Evolutionary conservation across 176 grass and related monocot species (phyloP), one percentile per base, ranked within the genome.

Genomic region (Urochloa ruziziensis): DNA sequence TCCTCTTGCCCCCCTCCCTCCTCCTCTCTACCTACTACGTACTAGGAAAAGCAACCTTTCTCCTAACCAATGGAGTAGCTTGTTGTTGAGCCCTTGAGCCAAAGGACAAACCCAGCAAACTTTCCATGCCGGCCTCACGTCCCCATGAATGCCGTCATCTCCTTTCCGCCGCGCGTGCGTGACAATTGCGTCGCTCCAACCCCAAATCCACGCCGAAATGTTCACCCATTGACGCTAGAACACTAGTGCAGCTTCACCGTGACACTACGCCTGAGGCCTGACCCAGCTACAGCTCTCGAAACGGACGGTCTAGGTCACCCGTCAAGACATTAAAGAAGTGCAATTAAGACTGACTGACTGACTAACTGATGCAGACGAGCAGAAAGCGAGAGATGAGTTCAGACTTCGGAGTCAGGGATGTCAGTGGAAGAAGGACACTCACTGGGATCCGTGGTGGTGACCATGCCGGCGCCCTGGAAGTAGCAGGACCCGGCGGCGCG

Each of bases 371-470:
- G 51, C 14, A 7, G 25, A 48, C 42, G 42, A 10, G 40, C 39
- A 4, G 33, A 13, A 35, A 10, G 46, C 29, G 30, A 67, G 32
- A 3, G 44, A 4, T 58, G 4, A 56, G 23, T 2, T n/a, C n/a
- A 10, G 23, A 3, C 4, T n/a, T n/a, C n/a, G n/a, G n/a, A n/a
- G 43, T 23, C 46, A n/a, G n/a, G n/a, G 3, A 15, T 2, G 46
- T 53, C 51, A 21, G 54, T 51, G 10, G 54, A 11, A 16, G 21
- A 3, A 3, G 13, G 7, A 17, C 48, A 91, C 91, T 96, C 75
- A 99, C 96, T 99, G 10, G 96, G 96, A 80, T 99, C 93, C 6
- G 90, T 90, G 74, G 96, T 96, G 80, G 93, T 96, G 94, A 99
- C 83, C 89, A 96, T 94, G 29, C 92, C 96, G 69, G 70, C 88